A percentile compares a stretch with the other conserved stretches of the same genome.
These are phyloP conservation scores for Diaporthe eres DNA, from an alignment of 2,329 filamentous ascomycete species.

Conservation along the genomic window DNA sequence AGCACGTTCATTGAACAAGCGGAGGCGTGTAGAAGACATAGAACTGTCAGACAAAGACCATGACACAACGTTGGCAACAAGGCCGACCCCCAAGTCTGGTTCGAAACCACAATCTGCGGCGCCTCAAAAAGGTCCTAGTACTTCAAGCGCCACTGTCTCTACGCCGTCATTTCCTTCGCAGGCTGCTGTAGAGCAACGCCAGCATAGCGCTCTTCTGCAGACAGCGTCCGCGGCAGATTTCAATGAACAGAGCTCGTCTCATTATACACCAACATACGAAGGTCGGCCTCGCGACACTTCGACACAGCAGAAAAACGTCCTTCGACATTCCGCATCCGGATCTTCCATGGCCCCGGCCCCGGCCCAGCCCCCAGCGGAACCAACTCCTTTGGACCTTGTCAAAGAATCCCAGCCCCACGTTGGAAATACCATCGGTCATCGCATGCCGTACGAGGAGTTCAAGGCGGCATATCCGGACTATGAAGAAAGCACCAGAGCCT, in stretches of 20 bases:
- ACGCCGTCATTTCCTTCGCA: slow-evolving; percentile 10
- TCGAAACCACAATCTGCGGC: not conserved
- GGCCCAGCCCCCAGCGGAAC: not conserved
- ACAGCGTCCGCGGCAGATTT: not conserved
- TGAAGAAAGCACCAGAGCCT: slow-evolving; percentile 47
- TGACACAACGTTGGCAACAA: not conserved
- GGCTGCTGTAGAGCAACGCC: not conserved
- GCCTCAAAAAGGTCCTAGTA: not conserved
- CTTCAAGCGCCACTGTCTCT: slow-evolving; percentile 27
- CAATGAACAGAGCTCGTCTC: slow-evolving; percentile 11
- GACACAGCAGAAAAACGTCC: slow-evolving; percentile 5
- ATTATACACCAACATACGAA: slow-evolving; percentile 34
- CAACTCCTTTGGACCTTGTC: not conserved
- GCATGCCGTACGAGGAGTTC: slow-evolving; percentile 48
- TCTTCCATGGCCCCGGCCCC: slow-evolving; percentile 5
- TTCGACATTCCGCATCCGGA: not conserved
- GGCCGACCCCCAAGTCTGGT: not conserved
- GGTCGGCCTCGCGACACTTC: slow-evolving; percentile 17
- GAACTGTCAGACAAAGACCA: not conserved
- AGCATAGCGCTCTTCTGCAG: not conserved
- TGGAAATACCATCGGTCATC: not conserved
- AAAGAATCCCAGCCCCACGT: not conserved
- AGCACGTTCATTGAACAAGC: not conserved
- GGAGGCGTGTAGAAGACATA: slow-evolving; percentile 16
- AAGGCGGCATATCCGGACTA: slow-evolving; percentile 49